Evolutionary conservation across 2,329 filamentous ascomycete species (phyloP), one percentile per base, ranked within the genome.

Genomic region (Talaromyces sp.): DNA sequence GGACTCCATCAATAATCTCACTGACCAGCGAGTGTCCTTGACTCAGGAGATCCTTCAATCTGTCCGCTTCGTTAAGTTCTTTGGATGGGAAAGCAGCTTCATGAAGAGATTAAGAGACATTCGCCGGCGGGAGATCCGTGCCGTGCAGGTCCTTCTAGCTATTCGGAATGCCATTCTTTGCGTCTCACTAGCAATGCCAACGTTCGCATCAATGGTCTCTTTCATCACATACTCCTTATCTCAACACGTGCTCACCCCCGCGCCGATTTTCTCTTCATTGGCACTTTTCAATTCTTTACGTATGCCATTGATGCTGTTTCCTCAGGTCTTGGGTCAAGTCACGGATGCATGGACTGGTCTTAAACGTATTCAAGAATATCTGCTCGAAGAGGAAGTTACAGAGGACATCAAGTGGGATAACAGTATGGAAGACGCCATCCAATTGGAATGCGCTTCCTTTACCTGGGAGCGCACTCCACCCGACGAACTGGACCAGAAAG

Each of bases 1-100:
- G 67, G 84, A 84, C 65, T 79, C 74, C 31, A 97, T 97, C 78
- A 97, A 97, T 80, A 92, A 91, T 67, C 84, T 97, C 60, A 97
- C 93, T 1, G 93, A 97, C 70, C 89, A 95, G 74, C 85, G 93
- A 62, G 92, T 97, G 7, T 89, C 89, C 54, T 78, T 97, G 35
- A 97, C 91, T 0, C 92, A 97, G 69, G 93, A 97, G 70, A 96
- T 97, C 53, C 69, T 97, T 13, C 88, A 91, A 64, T 89, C 91
- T 0, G 92, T 97, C 22, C 84, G 92, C 25, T 97, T 97, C 68
- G 93, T 97, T 75, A 97, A 97, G 72, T 97, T 85, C 72, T 97
- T 97, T 69, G 92, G 91, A 7, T 97, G 93, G 93, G 93, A 97
- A 70, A 87, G 83, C 59, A 88, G 89, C 35, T 97, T 97, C 68